A percentile compares a stretch with the other conserved stretches of the same genome.
phyloP scores from a whole-genome alignment of 2,329 filamentous ascomycete species.

The Talaromyces sp. region DNA sequence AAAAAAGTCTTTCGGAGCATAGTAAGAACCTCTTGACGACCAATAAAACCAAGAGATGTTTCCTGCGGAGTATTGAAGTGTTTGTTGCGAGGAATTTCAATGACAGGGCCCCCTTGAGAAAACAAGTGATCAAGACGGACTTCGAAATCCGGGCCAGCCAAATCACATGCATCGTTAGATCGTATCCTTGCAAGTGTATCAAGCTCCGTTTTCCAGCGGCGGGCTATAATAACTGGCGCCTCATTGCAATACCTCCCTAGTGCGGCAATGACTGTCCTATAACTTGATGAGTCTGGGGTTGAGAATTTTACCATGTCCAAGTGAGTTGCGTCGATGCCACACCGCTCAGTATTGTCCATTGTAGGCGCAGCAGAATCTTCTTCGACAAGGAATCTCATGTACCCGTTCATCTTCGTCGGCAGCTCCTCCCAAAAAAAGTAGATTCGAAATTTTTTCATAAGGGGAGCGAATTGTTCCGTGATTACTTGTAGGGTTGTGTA shows the following conservation, averaged over 20 bases:
- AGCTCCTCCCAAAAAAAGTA: slow-evolving; percentile 27
- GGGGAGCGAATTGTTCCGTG: slow-evolving; percentile 33
- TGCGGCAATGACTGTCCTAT: slow-evolving; percentile 25
- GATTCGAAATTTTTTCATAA: slow-evolving; percentile 33
- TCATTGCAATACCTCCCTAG: slow-evolving; percentile 17
- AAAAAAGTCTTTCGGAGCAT: neutral
- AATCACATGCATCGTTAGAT: slow-evolving; percentile 2
- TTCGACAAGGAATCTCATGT: slow-evolving; percentile 29
- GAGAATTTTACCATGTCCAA: slow-evolving; percentile 26
- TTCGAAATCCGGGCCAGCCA: neutral
- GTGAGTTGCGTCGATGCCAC: slow-evolving; percentile 29
- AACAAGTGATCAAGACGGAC: neutral
- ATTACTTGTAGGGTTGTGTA: slow-evolving; percentile 37
- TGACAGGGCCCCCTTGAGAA: neutral
- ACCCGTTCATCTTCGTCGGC: slow-evolving; percentile 31
- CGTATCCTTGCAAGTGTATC: neutral
- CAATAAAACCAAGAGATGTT: neutral
- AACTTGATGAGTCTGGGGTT: slow-evolving; percentile 21
- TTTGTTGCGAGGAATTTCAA: neutral
- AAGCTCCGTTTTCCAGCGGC: neutral
- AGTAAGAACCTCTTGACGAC: neutral
- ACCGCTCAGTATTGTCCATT: slow-evolving; percentile 27
- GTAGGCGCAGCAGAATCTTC: slow-evolving; percentile 27
- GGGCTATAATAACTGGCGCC: slow-evolving; percentile 2
- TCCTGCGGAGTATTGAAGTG: neutral